Evolutionary conservation across 148 eudicot genomes (phyloP).

Genomic region (Chenopodium album): DNA sequence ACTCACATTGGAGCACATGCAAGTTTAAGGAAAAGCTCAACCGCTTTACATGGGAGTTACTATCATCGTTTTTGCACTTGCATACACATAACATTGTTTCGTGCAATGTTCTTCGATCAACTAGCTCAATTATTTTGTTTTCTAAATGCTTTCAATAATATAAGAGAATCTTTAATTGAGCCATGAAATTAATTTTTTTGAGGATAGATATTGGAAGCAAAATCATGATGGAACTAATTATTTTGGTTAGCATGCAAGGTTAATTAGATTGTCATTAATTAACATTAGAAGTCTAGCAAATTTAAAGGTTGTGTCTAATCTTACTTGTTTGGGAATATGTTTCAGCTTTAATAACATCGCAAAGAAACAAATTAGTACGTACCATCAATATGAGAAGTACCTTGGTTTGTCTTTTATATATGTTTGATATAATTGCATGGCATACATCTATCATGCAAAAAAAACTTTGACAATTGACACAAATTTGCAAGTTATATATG

Average conservation of each 20-base stretch:
- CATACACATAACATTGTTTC: neutral
- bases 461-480: too few species aligned
- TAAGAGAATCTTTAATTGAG: neutral
- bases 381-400: too few species aligned
- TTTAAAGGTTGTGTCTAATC: neutral
- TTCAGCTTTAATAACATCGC: neutral
- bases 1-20: conserved; percentile 15
- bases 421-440: too few species aligned
- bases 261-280: neutral
- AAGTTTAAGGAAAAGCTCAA: conserved; percentile 12
- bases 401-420: too few species aligned
- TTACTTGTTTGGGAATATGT: neutral
- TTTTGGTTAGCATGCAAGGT: neutral
- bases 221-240: neutral
- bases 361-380: neutral
- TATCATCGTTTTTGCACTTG: neutral
- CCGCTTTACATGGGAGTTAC: neutral
- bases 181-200: neutral
- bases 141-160: neutral
- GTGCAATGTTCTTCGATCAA: neutral
- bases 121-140: neutral
- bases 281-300: too few species aligned
- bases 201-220: neutral
- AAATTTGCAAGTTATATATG: too few species aligned
- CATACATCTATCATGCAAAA: too few species aligned